These are phyloP conservation scores for Backusella macrospora DNA, from an alignment of 192 early-diverging fungal genomes.

Conservation along the genomic window DNA sequence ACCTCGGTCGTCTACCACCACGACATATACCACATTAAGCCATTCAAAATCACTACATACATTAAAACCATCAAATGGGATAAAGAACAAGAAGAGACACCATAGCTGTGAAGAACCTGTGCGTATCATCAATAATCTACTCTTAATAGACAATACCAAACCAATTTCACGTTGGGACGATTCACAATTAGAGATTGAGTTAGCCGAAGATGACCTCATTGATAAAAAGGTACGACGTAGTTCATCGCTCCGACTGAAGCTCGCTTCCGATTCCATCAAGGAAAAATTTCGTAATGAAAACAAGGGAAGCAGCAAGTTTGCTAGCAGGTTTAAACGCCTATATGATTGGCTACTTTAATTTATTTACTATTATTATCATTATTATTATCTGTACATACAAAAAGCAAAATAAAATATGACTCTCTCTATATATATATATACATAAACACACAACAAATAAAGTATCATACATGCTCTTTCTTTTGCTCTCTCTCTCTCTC, in stretches of 20 bases:
- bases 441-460: no score
- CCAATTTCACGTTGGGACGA: conserved; percentile 19
- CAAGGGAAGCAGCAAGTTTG: neutral
- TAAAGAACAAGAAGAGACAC: neutral
- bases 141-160: conserved; percentile 4
- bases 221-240: conserved; percentile 22
- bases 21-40: neutral
- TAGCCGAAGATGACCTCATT: conserved; percentile 26
- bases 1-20: conserved; percentile 7
- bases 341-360: conserved; percentile 21
- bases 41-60: conserved; percentile 16
- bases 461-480: no score
- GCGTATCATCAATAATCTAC: neutral
- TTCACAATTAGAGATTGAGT: conserved; percentile 22
- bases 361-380: neutral
- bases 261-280: neutral
- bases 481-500: no score
- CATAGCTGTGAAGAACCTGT: conserved; percentile 8
- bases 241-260: conserved; percentile 23
- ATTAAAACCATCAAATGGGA: neutral
- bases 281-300: conserved; percentile 2
- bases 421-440: neutral
- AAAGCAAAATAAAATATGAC: neutral
- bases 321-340: conserved; percentile 3
- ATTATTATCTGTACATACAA: neutral